Conservation (phyloP, 495 filamentous ascomycete species). For the Jackrogersella multiformis region DNA sequence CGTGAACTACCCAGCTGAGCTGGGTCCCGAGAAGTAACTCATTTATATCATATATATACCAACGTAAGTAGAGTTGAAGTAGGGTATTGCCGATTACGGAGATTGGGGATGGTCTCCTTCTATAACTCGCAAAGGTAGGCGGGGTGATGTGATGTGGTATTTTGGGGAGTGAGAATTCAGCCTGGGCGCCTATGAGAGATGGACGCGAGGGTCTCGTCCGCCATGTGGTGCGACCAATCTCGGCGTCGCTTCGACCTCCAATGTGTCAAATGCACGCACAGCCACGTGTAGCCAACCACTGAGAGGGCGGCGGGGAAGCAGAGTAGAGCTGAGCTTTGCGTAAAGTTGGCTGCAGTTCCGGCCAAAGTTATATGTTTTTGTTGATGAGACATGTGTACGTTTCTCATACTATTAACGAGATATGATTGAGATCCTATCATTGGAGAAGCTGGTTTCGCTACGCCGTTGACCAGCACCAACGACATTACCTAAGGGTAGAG, state of each 20-base stretch:
- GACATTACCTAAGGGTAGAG: background rate
- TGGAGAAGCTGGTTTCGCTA: background rate
- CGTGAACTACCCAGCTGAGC: background rate
- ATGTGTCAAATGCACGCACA: conserved; percentile 28
- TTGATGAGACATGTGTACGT: background rate
- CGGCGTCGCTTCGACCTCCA: conserved; percentile 14
- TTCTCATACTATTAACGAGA: background rate
- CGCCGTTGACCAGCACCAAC: background rate
- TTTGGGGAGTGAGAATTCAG: conserved; percentile 26
- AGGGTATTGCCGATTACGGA: background rate
- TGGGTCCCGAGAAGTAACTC: background rate
- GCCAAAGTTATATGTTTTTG: background rate
- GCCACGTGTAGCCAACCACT: conserved; percentile 39
- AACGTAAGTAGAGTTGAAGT: conserved; percentile 5
- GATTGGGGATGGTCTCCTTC: background rate
- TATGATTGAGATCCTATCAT: background rate
- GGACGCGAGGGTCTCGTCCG: conserved; percentile 27
- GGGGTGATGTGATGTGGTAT: conserved; percentile 39
- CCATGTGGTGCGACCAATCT: conserved; percentile 37
- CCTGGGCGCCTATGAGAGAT: conserved; percentile 34
- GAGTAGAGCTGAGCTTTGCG: conserved; percentile 12
- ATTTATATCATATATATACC: too few species aligned
- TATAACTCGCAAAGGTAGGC: conserved; percentile 12
- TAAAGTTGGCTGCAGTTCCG: background rate
- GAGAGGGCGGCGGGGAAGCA: conserved; percentile 1